phyloP scores from a whole-genome alignment of 768 basidiomycete genomes.

The Inosperma sp. region DNA sequence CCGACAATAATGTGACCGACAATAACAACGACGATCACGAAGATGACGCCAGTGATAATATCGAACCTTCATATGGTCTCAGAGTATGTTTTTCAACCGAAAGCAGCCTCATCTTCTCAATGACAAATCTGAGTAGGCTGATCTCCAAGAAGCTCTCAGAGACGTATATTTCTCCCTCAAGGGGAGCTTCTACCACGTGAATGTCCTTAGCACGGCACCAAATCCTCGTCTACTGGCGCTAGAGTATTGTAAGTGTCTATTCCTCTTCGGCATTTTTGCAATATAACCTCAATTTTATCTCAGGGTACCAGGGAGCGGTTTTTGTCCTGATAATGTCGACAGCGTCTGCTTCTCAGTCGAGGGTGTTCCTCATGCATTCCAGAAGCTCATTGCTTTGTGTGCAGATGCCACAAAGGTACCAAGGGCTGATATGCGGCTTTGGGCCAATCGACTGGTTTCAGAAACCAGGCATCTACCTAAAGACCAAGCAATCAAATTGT shows the following conservation, averaged over 20 bases:
- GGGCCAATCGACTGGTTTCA: slow-evolving; percentile 16
- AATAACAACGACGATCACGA: too few relatives aligned
- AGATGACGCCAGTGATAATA: too few relatives aligned
- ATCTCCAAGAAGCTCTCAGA: slow-evolving; percentile 30
- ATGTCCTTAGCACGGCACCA: slow-evolving; percentile 26
- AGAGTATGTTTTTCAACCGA: too few relatives aligned
- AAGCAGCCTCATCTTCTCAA: background rate
- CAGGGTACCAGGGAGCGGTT: slow-evolving; percentile 25
- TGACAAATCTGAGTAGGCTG: slow-evolving; percentile 23
- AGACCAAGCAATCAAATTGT: slow-evolving; percentile 14
- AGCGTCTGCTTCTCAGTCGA: slow-evolving; percentile 16
- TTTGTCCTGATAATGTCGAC: slow-evolving; percentile 27
- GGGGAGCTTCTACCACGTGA: slow-evolving; percentile 31
- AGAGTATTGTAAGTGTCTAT: slow-evolving; percentile 24
- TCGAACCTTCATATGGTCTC: too few relatives aligned
- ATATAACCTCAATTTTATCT: too few relatives aligned
- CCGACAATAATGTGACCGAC: background rate
- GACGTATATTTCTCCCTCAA: slow-evolving; percentile 25
- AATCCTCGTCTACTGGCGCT: slow-evolving; percentile 36
- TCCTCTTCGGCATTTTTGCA: background rate
- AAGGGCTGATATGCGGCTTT: slow-evolving; percentile 13
- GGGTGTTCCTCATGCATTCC: slow-evolving; percentile 20
- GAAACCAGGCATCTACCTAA: slow-evolving; percentile 9
- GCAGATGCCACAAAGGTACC: slow-evolving; percentile 10
- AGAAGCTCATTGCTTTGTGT: slow-evolving; percentile 12